Conservation (phyloP, 345 rosid genomes). For the Populus tremula region DNA sequence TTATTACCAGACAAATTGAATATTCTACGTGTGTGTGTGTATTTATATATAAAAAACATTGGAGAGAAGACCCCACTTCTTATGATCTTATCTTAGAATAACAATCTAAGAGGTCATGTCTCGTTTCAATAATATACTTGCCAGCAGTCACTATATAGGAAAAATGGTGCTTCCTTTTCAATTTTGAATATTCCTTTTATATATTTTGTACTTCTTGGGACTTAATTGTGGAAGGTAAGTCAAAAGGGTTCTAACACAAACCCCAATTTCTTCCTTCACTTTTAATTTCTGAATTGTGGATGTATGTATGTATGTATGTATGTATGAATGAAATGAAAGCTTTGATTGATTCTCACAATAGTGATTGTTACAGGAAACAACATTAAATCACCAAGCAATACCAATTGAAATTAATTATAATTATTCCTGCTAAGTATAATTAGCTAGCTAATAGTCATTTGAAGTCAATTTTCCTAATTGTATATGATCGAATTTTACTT, state of each 20-base stretch:
- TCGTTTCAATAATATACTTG: conserved; percentile 18
- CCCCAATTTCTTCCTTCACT: background rate
- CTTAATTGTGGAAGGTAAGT: conserved; percentile 14
- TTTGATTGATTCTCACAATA: background rate
- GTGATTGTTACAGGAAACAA: background rate
- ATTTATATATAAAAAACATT: background rate
- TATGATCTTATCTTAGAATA: conserved; percentile 14
- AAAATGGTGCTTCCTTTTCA: conserved; percentile 37
- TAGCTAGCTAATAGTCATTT: too few relatives aligned
- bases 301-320: too few relatives aligned
- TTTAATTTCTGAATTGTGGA: background rate
- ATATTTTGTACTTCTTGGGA: conserved; percentile 5
- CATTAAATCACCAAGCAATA: background rate
- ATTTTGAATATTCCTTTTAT: conserved; percentile 39
- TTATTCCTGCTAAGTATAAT: too few relatives aligned
- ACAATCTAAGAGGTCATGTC: conserved; percentile 19
- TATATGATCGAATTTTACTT: too few relatives aligned
- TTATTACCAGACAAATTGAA: conserved; percentile 36
- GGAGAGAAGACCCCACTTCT: conserved; percentile 11
- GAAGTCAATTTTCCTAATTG: too few relatives aligned
- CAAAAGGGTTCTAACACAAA: conserved; percentile 31
- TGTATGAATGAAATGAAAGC: background rate
- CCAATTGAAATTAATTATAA: background rate
- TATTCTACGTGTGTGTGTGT: conserved; percentile 12
- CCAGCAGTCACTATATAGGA: conserved; percentile 19